phyloP scores from a whole-genome alignment of 345 rosid species.

The Gossypium arboreum region DNA sequence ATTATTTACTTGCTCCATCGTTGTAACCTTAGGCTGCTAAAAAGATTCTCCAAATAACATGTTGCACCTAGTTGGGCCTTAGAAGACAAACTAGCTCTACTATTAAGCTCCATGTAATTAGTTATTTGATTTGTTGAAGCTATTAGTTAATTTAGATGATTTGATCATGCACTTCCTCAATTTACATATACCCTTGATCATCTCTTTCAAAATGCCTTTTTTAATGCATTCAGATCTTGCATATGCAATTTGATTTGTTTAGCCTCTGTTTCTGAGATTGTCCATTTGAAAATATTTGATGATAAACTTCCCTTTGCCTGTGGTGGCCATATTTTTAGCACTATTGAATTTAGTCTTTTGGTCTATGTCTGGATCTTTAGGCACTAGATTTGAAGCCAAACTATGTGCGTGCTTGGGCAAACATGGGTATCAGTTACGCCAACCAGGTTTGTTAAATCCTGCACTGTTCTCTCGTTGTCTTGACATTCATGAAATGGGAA shows the following conservation, averaged over 20 bases:
- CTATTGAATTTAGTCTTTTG: not conserved
- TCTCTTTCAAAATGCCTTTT: not conserved
- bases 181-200: not conserved
- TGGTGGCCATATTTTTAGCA: not conserved
- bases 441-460: constrained; percentile 65
- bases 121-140: constrained; percentile 3
- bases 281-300: not conserved
- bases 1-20: not conserved
- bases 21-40: not conserved
- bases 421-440: constrained; percentile 99
- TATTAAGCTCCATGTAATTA: not conserved
- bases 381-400: constrained; percentile 99
- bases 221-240: not conserved
- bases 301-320: not conserved
- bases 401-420: constrained; percentile 99
- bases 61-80: not conserved
- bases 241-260: not conserved
- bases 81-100: not conserved
- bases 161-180: not conserved
- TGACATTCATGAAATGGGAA: not conserved
- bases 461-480: not conserved
- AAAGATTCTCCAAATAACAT: not conserved
- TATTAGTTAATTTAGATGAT: not conserved
- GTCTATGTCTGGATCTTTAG: constrained; percentile 31
- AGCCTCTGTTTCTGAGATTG: not conserved